Percentiles rank a stretch among this genome's conserved stretches.
Conservation (phyloP, 169 alveolate genomes). For the Plasmodium vinckei region DNA sequence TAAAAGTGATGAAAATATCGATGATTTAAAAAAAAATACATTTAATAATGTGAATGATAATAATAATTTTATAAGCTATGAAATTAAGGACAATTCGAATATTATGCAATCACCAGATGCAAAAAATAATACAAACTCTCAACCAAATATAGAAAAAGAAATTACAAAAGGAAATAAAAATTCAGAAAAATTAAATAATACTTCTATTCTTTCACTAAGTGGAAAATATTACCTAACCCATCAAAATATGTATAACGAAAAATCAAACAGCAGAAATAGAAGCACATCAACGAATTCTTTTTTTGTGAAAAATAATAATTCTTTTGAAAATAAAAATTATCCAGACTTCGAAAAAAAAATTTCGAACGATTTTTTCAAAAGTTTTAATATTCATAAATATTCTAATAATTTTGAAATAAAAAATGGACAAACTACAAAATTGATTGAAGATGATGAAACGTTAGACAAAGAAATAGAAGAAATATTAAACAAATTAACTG, state of each 20-base stretch:
- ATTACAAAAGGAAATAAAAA: background rate
- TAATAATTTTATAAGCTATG: conserved; percentile 19
- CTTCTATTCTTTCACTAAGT: conserved; percentile 2
- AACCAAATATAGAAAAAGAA: background rate
- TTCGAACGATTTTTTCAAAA: too few species aligned
- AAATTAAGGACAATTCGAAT: conserved; percentile 25
- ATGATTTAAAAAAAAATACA: conserved; percentile 11
- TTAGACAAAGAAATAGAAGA: too few species aligned
- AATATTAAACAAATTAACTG: background rate
- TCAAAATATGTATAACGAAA: conserved; percentile 16
- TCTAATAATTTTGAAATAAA: too few species aligned
- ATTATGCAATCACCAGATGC: background rate
- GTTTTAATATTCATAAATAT: too few species aligned
- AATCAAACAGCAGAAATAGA: conserved; percentile 3
- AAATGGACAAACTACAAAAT: too few species aligned
- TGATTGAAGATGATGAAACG: too few species aligned
- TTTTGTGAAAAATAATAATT: background rate
- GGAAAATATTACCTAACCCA: conserved; percentile 7
- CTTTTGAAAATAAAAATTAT: background rate
- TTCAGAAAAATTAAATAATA: background rate
- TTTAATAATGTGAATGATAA: background rate
- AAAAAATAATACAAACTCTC: background rate
- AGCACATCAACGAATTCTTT: conserved; percentile 28
- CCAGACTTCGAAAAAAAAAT: background rate
- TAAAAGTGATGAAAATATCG: conserved; percentile 38